Evolutionary conservation across 2,329 filamentous ascomycete genomes (phyloP), one percentile per base, ranked within the genome.

Genomic region (Didymella sp.): DNA sequence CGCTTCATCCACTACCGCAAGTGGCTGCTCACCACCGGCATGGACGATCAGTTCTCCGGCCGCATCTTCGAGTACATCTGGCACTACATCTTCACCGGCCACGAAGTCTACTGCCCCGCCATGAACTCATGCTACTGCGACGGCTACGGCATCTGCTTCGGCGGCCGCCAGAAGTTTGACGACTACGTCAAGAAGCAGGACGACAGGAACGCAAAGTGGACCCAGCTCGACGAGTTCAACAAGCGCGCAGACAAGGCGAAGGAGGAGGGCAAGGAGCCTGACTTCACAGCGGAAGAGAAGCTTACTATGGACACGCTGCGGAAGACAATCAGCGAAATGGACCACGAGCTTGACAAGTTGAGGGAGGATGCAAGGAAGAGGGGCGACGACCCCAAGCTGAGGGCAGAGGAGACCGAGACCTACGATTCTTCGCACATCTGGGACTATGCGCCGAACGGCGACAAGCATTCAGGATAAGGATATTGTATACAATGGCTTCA

Each of bases 81-180:
- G 75, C 73, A 76, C 53, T 77, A 76, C 60, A 75, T 77, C 41
- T 77, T 77, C 62, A 77, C 75, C 0, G 70, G 73, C 28, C 72
- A 75, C 56, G 74, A 75, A 42, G 67, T 75, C 13, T 74, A 72
- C 51, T 77, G 75, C 45, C 75, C 75, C 6, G 70, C 73, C n/a
- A 69, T 70, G 64, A 75, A 76, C 57, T 69, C 73, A 0, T 77
- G 87, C 73, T 86, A 87, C 60, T 89, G 87, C 70, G 85, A 88
- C 58, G 85, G 84, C 4, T 89, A 85, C 58, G 86, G 86, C 0
- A 74, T 87, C 15, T 89, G 87, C 63, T 88, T 87, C 60, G 83
- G 81, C 19, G 78, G 77, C 3, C 77, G 79, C 25, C 71, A 78
- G 13, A 75, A 79, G 51, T 85, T 82, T 50, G 76, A 82, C 30